These are phyloP conservation scores for Marchantia paleacea DNA, from an alignment of 225 moss, liverwort and hornwort genomes.

Conservation along the genomic window DNA sequence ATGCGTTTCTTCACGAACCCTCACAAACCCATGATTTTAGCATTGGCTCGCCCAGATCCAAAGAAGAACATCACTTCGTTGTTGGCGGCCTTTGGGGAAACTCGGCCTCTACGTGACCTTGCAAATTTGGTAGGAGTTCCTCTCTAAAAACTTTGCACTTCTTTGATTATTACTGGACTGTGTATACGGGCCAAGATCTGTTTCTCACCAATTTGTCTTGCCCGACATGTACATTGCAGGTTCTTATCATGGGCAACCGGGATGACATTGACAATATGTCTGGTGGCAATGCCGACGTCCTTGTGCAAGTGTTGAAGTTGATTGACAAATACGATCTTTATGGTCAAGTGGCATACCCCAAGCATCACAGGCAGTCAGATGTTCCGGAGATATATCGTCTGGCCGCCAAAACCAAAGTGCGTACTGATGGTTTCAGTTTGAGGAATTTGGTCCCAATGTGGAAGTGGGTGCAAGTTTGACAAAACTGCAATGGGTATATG, in stretches of 20 bases:
- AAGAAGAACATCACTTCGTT: conserved; percentile 59
- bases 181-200: too few species aligned
- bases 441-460: not conserved
- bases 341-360: conserved; percentile 67
- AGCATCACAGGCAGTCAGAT: conserved; percentile 57
- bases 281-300: conserved; percentile 44
- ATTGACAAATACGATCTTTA: conserved; percentile 66
- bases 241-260: conserved; percentile 58
- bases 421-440: not conserved
- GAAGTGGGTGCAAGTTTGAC: too few species aligned
- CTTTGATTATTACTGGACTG: too few species aligned
- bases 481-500: too few species aligned
- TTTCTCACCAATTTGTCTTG: not conserved
- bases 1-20: conserved; percentile 59
- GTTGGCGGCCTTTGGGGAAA: conserved; percentile 53
- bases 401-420: conserved; percentile 60
- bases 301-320: conserved; percentile 45
- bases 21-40: conserved; percentile 63
- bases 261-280: conserved; percentile 64
- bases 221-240: conserved; percentile 20
- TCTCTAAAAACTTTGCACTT: not conserved
- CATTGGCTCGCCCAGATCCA: conserved; percentile 60
- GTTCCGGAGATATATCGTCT: conserved; percentile 62
- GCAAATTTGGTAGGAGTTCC: conserved; percentile 45
- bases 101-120: conserved; percentile 51